Base-by-base conservation (phyloP, 2,329 filamentous ascomycete genomes). In the Sclerotinia trifoliorum region DNA sequence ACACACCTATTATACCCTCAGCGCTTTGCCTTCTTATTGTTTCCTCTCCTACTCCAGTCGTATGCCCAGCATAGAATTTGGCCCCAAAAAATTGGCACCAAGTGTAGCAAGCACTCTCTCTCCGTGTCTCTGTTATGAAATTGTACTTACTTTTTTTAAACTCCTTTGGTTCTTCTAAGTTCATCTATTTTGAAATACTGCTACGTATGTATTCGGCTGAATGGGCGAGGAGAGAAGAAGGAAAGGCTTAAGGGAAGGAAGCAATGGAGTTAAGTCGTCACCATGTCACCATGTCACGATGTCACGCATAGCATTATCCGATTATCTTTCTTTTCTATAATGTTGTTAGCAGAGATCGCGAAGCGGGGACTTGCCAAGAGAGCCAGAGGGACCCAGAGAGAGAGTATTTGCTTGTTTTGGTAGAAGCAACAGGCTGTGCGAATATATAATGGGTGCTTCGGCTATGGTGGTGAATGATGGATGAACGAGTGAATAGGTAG, bases 331-430 rank as follows among this genome's bases (percentile, higher is more conserved):
- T 62, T 63, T 39, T 19, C 60, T 63, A 21, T 39, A 39, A 21
- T 3, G 11, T 26, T 63, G 60, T 63, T 21, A 63, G 60, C 46
- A n/a, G 17, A 51, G 17, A 51, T 24, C 46, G 32, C 15, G 32
- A 49, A 63, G 32, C n/a, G 32, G 48, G n/a, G 15, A 26, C 46
- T 63, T 63, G 46, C 60, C 60, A 63, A 63, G 60, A 39, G 60
- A 63, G 46, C 60, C 32, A 63, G 60, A 56, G 10, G 29, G 15
- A 5, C 13, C 39, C n/a, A 39, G 54, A 62, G 46, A 62, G 13
- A 8, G 60, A 8, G 32, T 26, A 19, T 63, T 60, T 63, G 60
- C 60, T 63, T 63, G 15, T 51, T 51, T 63, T 63, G 60, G 26
- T 63, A 32, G 21, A 2, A 21, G 48, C 26, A 15, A 35, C n/a